phyloP scores from a whole-genome alignment of 257 asterid species.

The Nicotiana attenuata region DNA sequence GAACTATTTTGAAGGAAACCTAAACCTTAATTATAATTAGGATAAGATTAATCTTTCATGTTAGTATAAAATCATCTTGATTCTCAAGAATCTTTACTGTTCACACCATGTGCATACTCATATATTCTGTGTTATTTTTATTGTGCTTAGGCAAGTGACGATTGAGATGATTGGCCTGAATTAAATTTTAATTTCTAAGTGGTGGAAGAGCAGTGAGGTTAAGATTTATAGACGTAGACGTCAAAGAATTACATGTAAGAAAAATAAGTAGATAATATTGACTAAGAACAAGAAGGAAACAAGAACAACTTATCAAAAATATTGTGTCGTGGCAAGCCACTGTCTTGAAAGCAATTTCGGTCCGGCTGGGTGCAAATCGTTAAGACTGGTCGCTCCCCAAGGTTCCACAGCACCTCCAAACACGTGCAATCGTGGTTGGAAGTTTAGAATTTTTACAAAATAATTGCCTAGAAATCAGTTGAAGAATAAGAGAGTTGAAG shows the following conservation, averaged over 20 bases:
- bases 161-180: not conserved
- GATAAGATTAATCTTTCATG: not conserved
- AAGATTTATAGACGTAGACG: not conserved
- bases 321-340: too few species aligned
- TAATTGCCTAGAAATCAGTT: too few species aligned
- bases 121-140: not conserved
- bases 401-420: too few species aligned
- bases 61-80: not conserved
- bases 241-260: not conserved
- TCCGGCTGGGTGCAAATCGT: too few species aligned
- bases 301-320: too few species aligned
- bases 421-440: too few species aligned
- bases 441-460: too few species aligned
- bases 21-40: not conserved
- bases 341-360: too few species aligned
- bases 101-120: slow-evolving; percentile 1
- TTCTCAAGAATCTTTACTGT: slow-evolving; percentile 2
- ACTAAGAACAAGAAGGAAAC: too few species aligned
- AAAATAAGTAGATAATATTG: not conserved
- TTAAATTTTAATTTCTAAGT: not conserved
- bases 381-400: too few species aligned
- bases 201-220: not conserved
- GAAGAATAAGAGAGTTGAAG: too few species aligned
- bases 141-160: not conserved
- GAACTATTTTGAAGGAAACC: not conserved